Evolutionary conservation across 2,329 filamentous ascomycete genomes (phyloP).

Genomic region (Venturia aucupariae): DNA sequence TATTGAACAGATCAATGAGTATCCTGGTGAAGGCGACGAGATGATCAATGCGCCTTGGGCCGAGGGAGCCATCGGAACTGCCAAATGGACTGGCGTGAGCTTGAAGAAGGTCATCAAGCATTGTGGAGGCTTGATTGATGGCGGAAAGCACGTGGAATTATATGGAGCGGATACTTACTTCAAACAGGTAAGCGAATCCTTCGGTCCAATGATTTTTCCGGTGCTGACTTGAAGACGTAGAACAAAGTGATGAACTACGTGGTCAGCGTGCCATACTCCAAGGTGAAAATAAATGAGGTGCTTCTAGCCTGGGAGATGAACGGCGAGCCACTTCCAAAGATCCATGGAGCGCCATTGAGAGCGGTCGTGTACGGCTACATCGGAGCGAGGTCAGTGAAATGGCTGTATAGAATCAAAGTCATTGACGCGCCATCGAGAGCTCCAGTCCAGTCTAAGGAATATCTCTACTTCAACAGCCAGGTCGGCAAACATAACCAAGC

Average conservation of each 20-base stretch:
- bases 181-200: constrained; percentile 42
- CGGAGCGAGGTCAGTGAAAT: constrained; percentile 54
- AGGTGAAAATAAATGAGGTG: constrained; percentile 59
- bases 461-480: constrained; percentile 61
- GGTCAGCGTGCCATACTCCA: constrained; percentile 57
- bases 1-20: constrained; percentile 57
- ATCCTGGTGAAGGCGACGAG: constrained; percentile 59
- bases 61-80: constrained; percentile 57
- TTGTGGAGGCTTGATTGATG: constrained; percentile 51
- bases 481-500: constrained; percentile 56
- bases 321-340: constrained; percentile 51
- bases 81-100: constrained; percentile 52
- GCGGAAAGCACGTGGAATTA: constrained; percentile 56
- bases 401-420: constrained; percentile 54
- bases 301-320: constrained; percentile 67
- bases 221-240: not conserved
- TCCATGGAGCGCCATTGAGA: constrained; percentile 57
- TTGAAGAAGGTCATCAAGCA: constrained; percentile 62
- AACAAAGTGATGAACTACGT: constrained; percentile 56
- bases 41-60: constrained; percentile 33
- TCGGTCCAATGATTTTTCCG: not conserved
- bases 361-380: constrained; percentile 58
- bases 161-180: constrained; percentile 66
- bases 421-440: constrained; percentile 47
- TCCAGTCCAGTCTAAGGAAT: constrained; percentile 56